A percentile compares a stretch with the other conserved stretches of the same genome.
These are phyloP conservation scores for Przewalskia tangutica DNA, from an alignment of 257 asterid genomes.

Conservation along the genomic window DNA sequence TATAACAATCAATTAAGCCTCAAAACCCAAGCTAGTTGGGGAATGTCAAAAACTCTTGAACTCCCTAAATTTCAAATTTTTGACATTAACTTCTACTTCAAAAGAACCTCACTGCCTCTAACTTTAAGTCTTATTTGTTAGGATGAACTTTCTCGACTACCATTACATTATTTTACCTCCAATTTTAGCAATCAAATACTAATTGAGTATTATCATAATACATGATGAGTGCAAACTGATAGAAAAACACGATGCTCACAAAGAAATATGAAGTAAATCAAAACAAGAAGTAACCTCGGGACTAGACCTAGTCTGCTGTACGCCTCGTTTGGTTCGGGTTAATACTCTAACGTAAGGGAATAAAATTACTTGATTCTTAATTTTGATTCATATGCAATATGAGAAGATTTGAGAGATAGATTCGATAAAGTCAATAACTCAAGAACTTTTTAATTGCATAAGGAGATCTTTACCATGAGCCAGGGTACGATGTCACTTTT, in stretches of 20 bases:
- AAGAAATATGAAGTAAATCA: not conserved
- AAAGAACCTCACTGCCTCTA: not conserved
- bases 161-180: not conserved
- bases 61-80: not conserved
- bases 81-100: not conserved
- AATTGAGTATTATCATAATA: not conserved
- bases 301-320: constrained; percentile 34
- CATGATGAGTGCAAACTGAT: not conserved
- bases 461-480: no score
- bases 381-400: no score
- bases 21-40: not conserved
- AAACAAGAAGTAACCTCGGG: constrained; percentile 60
- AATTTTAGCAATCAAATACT: not conserved
- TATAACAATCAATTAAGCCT: not conserved
- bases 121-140: not conserved
- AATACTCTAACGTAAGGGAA: no score
- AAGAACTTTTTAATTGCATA: no score
- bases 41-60: not conserved
- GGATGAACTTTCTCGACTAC: not conserved
- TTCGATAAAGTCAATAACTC: no score
- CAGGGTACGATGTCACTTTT: no score
- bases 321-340: no score
- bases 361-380: no score
- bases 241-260: not conserved
- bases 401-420: no score